Evolutionary conservation across 2,329 filamentous ascomycete species (phyloP), one percentile per base, ranked within the genome.

Genomic region (Emergomyces africanus): DNA sequence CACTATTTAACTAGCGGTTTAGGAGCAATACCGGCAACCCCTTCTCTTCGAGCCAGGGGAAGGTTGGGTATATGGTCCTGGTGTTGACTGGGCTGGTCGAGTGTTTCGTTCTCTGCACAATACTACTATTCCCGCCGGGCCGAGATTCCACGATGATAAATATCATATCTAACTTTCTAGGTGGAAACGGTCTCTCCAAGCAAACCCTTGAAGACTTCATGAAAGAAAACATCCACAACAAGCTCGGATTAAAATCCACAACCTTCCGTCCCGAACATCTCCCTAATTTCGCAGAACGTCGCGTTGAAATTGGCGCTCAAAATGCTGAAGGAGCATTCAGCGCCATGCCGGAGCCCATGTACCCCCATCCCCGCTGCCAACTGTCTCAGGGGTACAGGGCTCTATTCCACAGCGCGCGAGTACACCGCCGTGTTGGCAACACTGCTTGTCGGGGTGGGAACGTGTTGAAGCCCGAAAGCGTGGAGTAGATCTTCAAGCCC

Each of bases 1-100:
- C n/a, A n/a, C n/a, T n/a, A n/a, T n/a, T 12, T 51, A 18, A 37
- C 53, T 18, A 23, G 37, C 20, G 35, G 9, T 20, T 6, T 44
- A 62, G 62, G 59, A 57, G 1, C 59, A 59, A 23, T 64, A 62
- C 55, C 46, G 15, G 6, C 61, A 64, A 37, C 78, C 79, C 0
- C 71, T 82, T 1, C 54, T 70, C 2, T 79, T 74, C 61, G 76
- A 83, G 60, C 80, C 80, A 0, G 79, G 79, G 0, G 68, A 69
- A 0, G 68, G 70, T 5, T 83, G 79, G 79, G 68, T 69, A 54
- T 82, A 82, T 60, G 75, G 78, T 2, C 63, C 71, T 6, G 71
- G 74, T 2, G 63, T 78, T 1, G 80, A 83, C 67, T 82, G 78
- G 79, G 76, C 75, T 0, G 80, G 80, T 6, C 70, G 73, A 3